These are phyloP conservation scores for Sordariomycetes sp. DNA, from an alignment of 2,329 filamentous ascomycete genomes.

Conservation along the genomic window DNA sequence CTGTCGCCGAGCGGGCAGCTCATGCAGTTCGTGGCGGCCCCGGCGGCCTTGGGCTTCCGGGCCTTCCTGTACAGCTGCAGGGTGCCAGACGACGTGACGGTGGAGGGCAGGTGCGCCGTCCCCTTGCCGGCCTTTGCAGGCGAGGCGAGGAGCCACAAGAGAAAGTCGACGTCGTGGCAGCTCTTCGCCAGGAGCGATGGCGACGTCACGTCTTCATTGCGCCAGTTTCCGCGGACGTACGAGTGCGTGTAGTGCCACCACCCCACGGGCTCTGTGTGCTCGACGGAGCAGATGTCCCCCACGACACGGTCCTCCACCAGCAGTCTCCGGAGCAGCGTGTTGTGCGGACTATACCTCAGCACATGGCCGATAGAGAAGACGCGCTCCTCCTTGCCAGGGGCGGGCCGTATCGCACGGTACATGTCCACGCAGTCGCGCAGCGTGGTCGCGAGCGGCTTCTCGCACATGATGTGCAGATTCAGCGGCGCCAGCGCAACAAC, in stretches of 20 bases:
- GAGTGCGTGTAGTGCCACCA: constrained; percentile 94
- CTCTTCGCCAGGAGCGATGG: constrained; percentile 86
- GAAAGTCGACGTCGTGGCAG: constrained; percentile 88
- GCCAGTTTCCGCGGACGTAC: constrained; percentile 91
- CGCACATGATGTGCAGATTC: constrained; percentile 76
- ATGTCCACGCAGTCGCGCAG: constrained; percentile 68
- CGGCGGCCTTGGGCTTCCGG: constrained; percentile 65
- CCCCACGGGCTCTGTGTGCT: constrained; percentile 88
- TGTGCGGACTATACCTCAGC: constrained; percentile 84
- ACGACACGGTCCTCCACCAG: constrained; percentile 63
- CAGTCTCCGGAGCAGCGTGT: constrained; percentile 68
- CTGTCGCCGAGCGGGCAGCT: constrained; percentile 52
- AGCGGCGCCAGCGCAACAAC: constrained; percentile 58
- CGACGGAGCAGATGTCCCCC: constrained; percentile 72
- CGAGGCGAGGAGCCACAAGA: constrained; percentile 82
- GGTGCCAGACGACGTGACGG: constrained; percentile 62
- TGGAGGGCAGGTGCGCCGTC: constrained; percentile 58
- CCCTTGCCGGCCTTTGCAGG: constrained; percentile 22
- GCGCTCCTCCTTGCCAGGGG: constrained; percentile 8
- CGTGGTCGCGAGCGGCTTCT: constrained; percentile 82
- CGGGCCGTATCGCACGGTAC: constrained; percentile 39
- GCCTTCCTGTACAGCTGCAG: constrained; percentile 65
- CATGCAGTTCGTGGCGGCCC: constrained; percentile 73
- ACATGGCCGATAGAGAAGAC: constrained; percentile 93
- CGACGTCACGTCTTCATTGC: constrained; percentile 61